These are phyloP conservation scores for Talaromyces stipitatus DNA, from an alignment of 495 filamentous ascomycete species.

Conservation along the genomic window DNA sequence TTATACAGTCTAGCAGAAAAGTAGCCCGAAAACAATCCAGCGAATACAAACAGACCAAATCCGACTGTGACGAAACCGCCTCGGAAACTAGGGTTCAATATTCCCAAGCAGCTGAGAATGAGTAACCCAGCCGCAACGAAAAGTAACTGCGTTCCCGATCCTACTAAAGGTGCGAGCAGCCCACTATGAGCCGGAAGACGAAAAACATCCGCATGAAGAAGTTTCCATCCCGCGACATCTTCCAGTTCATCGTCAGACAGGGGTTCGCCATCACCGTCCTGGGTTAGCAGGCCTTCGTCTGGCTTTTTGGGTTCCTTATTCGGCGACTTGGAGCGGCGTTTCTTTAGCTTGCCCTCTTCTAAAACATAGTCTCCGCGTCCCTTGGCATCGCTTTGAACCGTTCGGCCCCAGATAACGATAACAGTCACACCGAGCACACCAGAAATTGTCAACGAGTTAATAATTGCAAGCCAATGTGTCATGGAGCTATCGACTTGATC, in stretches of 20 bases:
- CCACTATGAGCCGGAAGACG: conserved; percentile 65
- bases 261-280: conserved; percentile 54
- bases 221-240: conserved; percentile 87
- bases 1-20: conserved; percentile 80
- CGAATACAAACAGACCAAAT: conserved; percentile 79
- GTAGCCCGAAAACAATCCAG: conserved; percentile 87
- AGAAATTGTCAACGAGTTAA: conserved; percentile 85
- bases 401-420: conserved; percentile 77
- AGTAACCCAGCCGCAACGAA: conserved; percentile 80
- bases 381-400: conserved; percentile 75
- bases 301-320: conserved; percentile 45
- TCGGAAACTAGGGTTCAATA: conserved; percentile 86
- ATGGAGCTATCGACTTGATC: conserved; percentile 80
- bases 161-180: conserved; percentile 76
- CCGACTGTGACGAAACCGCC: conserved; percentile 88
- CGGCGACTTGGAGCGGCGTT: conserved; percentile 38
- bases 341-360: conserved; percentile 61
- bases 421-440: conserved; percentile 76
- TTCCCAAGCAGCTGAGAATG: conserved; percentile 69
- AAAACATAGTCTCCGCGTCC: conserved; percentile 53
- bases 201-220: conserved; percentile 94
- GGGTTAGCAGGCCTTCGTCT: conserved; percentile 55
- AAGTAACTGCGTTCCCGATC: conserved; percentile 83
- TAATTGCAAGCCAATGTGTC: conserved; percentile 88
- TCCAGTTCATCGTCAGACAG: conserved; percentile 77